phyloP scores from a whole-genome alignment of 495 filamentous ascomycete species.

The Ramalina peruviana region DNA sequence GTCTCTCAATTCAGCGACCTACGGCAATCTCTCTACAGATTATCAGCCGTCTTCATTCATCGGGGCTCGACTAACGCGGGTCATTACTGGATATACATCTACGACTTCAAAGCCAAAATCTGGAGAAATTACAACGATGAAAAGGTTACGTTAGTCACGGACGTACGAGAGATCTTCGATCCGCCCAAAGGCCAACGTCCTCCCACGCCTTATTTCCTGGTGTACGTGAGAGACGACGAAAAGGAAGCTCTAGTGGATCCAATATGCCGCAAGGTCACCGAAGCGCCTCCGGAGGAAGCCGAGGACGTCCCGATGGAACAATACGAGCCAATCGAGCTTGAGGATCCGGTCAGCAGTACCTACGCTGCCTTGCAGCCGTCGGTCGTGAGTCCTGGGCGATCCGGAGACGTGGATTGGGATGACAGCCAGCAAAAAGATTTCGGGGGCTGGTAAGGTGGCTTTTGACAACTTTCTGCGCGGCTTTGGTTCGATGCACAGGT shows the following conservation, averaged over 20 bases:
- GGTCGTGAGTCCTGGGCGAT: not conserved
- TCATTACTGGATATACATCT: conserved; percentile 96
- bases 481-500: not conserved
- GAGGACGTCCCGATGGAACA: conserved; percentile 11
- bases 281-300: conserved; percentile 13
- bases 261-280: conserved; percentile 34
- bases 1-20: conserved; percentile 47
- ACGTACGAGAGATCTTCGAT: conserved; percentile 50
- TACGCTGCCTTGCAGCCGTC: not conserved
- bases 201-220: conserved; percentile 76
- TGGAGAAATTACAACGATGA: conserved; percentile 96
- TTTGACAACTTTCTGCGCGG: not conserved
- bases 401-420: not conserved
- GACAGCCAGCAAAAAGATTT: not conserved
- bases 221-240: conserved; percentile 57
- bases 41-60: conserved; percentile 89
- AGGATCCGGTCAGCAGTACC: not conserved
- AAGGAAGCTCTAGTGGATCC: conserved; percentile 49
- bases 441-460: too few relatives aligned
- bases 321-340: conserved; percentile 5
- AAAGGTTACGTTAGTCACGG: conserved; percentile 53
- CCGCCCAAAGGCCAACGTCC: conserved; percentile 40
- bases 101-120: conserved; percentile 62
- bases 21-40: conserved; percentile 53
- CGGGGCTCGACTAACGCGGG: conserved; percentile 56